These are phyloP conservation scores for Metschnikowia matae DNA, from an alignment of 805 yeast species.

Conservation along the genomic window DNA sequence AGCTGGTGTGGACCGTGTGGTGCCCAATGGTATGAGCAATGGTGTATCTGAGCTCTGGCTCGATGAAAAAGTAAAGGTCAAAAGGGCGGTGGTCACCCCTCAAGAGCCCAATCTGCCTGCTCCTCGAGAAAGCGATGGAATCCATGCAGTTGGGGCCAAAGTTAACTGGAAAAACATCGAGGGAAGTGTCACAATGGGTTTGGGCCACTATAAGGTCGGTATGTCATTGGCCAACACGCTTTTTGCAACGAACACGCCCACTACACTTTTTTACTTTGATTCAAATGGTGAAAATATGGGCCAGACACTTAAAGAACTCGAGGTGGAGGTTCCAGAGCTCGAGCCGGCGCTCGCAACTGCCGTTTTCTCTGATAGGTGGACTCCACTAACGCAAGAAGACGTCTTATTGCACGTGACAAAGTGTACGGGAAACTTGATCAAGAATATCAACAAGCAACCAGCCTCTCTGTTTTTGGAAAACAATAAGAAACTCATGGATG, in stretches of 20 bases:
- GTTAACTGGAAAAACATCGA: constrained; percentile 37
- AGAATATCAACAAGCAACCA: constrained; percentile 48
- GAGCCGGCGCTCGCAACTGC: constrained; percentile 6
- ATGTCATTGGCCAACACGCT: constrained; percentile 38
- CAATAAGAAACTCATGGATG: constrained; percentile 35
- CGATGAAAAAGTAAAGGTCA: constrained; percentile 21
- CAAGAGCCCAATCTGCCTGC: constrained; percentile 22
- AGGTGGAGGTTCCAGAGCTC: constrained; percentile 22
- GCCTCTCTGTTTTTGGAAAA: constrained; percentile 56
- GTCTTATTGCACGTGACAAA: constrained; percentile 43
- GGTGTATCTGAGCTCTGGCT: constrained; percentile 42
- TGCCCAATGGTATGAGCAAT: constrained; percentile 28
- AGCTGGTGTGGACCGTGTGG: constrained; percentile 39
- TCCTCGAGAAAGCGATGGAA: constrained; percentile 33
- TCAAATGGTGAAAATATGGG: constrained; percentile 22
- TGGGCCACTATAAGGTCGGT: constrained; percentile 17
- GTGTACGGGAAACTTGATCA: constrained; percentile 55
- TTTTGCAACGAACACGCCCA: constrained; percentile 31
- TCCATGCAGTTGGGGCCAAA: constrained; percentile 30
- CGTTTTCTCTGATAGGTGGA: constrained; percentile 29
- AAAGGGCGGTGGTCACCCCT: constrained; percentile 18
- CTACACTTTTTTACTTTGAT: constrained; percentile 35
- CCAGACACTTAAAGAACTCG: constrained; percentile 26
- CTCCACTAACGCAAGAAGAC: constrained; percentile 23
- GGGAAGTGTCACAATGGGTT: constrained; percentile 20